phyloP scores from a whole-genome alignment of 768 basidiomycete species.

The Naganishia onofrii region DNA sequence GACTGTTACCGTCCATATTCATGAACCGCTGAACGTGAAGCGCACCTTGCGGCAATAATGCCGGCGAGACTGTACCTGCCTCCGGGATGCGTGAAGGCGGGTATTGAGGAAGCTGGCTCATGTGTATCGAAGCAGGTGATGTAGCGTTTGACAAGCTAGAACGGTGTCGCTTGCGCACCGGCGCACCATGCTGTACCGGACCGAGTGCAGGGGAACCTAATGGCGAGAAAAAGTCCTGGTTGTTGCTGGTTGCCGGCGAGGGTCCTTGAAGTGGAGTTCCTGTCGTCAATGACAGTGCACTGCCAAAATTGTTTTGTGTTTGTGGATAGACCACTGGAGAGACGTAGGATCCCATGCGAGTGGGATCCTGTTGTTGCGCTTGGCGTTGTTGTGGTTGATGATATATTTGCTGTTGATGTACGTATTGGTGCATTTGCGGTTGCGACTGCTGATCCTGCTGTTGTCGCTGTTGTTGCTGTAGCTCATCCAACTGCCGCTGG shows the following conservation, averaged over 20 bases:
- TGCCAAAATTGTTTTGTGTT: constrained; percentile 51
- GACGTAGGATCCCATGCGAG: constrained; percentile 58
- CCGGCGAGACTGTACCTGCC: constrained; percentile 47
- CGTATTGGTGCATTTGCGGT: constrained; percentile 39
- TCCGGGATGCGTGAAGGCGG: constrained; percentile 34
- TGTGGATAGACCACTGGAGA: constrained; percentile 58
- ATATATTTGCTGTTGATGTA: constrained; percentile 33
- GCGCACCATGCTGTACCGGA: constrained; percentile 46
- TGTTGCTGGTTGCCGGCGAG: constrained; percentile 33
- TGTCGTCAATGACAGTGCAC: constrained; percentile 47
- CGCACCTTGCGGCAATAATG: constrained; percentile 41
- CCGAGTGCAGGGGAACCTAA: constrained; percentile 53
- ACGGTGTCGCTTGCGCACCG: constrained; percentile 3
- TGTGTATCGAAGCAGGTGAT: constrained; percentile 3
- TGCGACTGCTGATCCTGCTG: constrained; percentile 26
- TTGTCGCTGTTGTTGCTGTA: constrained; percentile 25
- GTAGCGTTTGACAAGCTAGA: constrained; percentile 16
- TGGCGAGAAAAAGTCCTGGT: constrained; percentile 52
- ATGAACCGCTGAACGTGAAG: constrained; percentile 18
- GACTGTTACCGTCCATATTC: constrained; percentile 9
- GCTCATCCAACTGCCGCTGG: constrained; percentile 30
- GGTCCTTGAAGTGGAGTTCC: constrained; percentile 58
- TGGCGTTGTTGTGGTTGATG: constrained; percentile 46
- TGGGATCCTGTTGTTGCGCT: constrained; percentile 48
- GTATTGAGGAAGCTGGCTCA: constrained; percentile 1